Base-by-base conservation (phyloP, 2,329 filamentous ascomycete species). In the Botrytis sinoallii region DNA sequence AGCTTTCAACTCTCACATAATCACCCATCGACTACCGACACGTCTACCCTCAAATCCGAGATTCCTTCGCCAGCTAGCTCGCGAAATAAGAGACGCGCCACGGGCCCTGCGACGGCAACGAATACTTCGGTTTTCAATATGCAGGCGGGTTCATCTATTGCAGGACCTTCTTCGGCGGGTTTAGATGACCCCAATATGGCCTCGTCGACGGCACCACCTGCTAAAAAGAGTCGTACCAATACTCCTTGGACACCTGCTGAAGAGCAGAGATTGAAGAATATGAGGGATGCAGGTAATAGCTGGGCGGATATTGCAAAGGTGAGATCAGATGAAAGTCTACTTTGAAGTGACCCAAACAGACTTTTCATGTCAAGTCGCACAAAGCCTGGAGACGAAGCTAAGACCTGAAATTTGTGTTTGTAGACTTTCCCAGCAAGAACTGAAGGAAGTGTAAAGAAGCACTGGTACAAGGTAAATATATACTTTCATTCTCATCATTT, bases 251-350 rank as follows among this genome's bases (percentile, higher is more conserved):
- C 95, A 2, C 93, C 95, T 3, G 93, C 93, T 48, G 96, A 99
- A 83, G 96, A 99, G 83, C 90, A 95, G 81, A 88, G 94, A 64
- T 85, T 99, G 78, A 98, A 98, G 86, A 90, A 92, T 77, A 97
- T 99, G 94, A 89, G 96, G 79, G 96, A 98, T 83, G 89, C 91
- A 1, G 95, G 95, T 18, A 95, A 93, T 79, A 97, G 93, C 80
- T 99, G 96, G 96, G 97, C 94, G 67, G 96, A 98, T 80, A 99
- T 99, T 81, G 96, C 95, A 78, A 98, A 98, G 91, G 95, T 97
- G 79, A 75, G 85, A 80, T 9, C 48, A 66, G 44, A 57, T 55
- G 32, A 68, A 63, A 65, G n/a, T 48, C 42, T 38, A 20, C 18
- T n/a, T 38, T 46, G 20, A 18, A 29, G 25, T n/a, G 35, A 42